phyloP scores from a whole-genome alignment of 139 green algal genomes.

The Protoeuglena noctilucae region DNA sequence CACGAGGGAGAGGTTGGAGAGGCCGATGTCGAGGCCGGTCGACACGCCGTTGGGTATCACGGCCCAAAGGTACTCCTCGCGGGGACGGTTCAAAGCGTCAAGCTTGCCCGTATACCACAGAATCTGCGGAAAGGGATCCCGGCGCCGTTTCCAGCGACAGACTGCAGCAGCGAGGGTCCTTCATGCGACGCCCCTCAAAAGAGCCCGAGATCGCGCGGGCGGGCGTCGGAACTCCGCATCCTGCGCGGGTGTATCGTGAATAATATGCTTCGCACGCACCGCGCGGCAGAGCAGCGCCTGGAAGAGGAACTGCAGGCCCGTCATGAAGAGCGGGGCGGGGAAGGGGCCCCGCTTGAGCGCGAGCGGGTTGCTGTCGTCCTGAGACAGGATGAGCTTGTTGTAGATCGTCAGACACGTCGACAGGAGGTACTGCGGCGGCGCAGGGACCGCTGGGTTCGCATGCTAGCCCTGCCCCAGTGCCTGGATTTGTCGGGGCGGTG shows the following conservation, averaged over 20 bases:
- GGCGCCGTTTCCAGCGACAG: neutral
- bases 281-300: slow-evolving; percentile 42
- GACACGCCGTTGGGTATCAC: slow-evolving; percentile 74
- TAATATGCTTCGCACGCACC: slow-evolving; percentile 16
- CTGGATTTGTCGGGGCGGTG: too few relatives aligned
- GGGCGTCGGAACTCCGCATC: neutral
- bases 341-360: too few relatives aligned
- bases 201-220: too few relatives aligned
- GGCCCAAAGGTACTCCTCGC: slow-evolving; percentile 7
- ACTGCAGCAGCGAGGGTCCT: neutral
- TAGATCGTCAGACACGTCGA: slow-evolving; percentile 50
- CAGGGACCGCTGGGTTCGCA: too few relatives aligned
- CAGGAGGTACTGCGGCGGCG: slow-evolving; percentile 73
- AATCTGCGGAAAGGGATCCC: neutral
- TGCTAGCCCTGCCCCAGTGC: too few relatives aligned
- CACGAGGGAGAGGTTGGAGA: slow-evolving; percentile 76
- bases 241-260: neutral
- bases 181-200: neutral
- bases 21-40: slow-evolving; percentile 76
- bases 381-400: slow-evolving; percentile 57
- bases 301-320: slow-evolving; percentile 47
- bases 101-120: neutral
- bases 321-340: slow-evolving; percentile 43
- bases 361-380: too few relatives aligned
- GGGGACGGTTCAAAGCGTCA: slow-evolving; percentile 1